Evolutionary conservation across 768 basidiomycete genomes (phyloP), one percentile per base, ranked within the genome.

Genomic region (Lactarius deliciosus): DNA sequence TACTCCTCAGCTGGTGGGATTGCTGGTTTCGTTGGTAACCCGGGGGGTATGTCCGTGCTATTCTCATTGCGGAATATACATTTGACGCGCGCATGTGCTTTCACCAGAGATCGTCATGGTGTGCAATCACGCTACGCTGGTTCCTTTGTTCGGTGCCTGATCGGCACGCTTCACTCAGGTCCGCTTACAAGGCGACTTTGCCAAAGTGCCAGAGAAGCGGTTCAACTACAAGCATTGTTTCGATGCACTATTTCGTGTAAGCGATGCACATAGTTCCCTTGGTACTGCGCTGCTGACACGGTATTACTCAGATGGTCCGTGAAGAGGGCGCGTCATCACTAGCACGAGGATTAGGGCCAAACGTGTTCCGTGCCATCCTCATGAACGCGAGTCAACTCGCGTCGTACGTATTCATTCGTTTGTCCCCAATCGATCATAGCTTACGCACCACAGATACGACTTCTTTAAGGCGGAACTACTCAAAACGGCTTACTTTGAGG

Each of bases 311-410:
- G 88, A 96, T 96, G 91, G 85, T 94, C 13, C 83, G 86, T 1
- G 93, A 96, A 75, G 94, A 96, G 77, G 94, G 94, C 5, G 68
- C 80, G 18, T 89, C 88, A 0, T 90, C 91, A 0, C 85, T 94
- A 59, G 79, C 76, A 20, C 86, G 94, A 36, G 94, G 94, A 28
- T 81, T 91, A 5, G 87, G 83, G 3, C 94, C 94, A 0, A 96
- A 96, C 71, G 87, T 94, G 7, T 88, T 94, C 75, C 85, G 94
- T 75, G 89, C 93, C 1, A 73, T 94, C 16, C 76, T 96, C 68
- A 95, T 95, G 93, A 96, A 95, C 75, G 91, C 92, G 58, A 91
- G 89, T 78, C 94, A 96, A 75, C 86, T 96, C 30, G 94, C 92
- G 1, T 93, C 92, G 87, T 92, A 74, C 75, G 90, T 81, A 5